Conservation (phyloP, 768 basidiomycete genomes). For the Porpolomopsis calyptriformis region DNA sequence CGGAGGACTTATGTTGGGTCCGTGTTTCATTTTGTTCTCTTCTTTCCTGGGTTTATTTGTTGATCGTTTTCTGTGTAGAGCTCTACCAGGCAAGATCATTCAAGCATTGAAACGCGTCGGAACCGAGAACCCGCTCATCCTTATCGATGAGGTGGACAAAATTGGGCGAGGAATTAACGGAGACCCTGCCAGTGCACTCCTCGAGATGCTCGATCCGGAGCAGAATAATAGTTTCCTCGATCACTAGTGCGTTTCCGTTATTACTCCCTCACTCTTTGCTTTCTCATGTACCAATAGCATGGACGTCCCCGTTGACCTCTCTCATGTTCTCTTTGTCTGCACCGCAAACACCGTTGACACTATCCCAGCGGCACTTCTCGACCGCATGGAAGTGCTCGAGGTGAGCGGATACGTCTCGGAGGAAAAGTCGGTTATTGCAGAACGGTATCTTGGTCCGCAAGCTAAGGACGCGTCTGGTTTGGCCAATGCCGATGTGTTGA, state of each 20-base stretch:
- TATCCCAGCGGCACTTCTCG: constrained; percentile 86
- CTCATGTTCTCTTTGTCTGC: constrained; percentile 94
- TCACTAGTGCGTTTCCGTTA: constrained; percentile 64
- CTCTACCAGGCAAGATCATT: constrained; percentile 89
- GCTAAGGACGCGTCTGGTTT: constrained; percentile 87
- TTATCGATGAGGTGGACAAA: constrained; percentile 96
- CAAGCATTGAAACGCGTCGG: constrained; percentile 89
- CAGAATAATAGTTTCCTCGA: constrained; percentile 93
- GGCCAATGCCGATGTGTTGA: constrained; percentile 68
- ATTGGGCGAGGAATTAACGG: constrained; percentile 87
- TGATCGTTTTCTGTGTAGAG: constrained; percentile 30
- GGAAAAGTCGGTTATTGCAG: constrained; percentile 83
- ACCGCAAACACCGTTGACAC: constrained; percentile 92
- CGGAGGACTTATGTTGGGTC: constrained; percentile 92
- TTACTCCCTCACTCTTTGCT: neutral
- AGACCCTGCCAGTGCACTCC: constrained; percentile 80
- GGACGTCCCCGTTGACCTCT: constrained; percentile 95
- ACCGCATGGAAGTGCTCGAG: constrained; percentile 95
- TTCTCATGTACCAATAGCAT: constrained; percentile 42
- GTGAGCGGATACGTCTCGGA: constrained; percentile 91
- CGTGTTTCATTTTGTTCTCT: constrained; percentile 16
- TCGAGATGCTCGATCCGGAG: constrained; percentile 93
- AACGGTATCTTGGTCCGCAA: constrained; percentile 82
- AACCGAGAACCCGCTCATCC: constrained; percentile 86
- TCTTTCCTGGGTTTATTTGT: neutral